These are phyloP conservation scores for Deinandra increscens DNA, from an alignment of 129 eudicot genomes.

Conservation along the genomic window DNA sequence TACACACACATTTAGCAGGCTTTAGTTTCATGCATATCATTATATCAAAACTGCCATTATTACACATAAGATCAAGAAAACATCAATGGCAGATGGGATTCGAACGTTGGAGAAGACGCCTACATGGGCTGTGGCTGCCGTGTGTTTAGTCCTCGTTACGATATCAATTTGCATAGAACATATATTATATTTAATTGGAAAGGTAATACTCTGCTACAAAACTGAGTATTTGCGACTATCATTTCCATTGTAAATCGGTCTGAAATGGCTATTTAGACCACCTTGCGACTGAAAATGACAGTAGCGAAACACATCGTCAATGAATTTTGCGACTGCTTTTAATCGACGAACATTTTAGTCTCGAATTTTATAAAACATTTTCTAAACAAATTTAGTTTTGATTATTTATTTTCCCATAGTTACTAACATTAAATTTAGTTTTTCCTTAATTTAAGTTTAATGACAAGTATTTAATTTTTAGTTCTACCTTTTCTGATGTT, in stretches of 20 bases:
- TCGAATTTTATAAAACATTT: too few species aligned
- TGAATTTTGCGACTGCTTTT: too few species aligned
- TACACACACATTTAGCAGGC: constrained; percentile 4
- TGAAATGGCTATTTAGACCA: too few species aligned
- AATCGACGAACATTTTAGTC: too few species aligned
- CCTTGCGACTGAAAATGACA: not conserved
- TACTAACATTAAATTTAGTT: too few species aligned
- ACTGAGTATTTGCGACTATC: not conserved
- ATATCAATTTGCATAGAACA: constrained; percentile 50
- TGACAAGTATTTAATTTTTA: too few species aligned
- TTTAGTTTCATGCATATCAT: constrained; percentile 9
- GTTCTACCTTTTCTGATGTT: too few species aligned
- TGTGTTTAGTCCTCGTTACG: constrained; percentile 50
- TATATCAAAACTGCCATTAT: constrained; percentile 13
- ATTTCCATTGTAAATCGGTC: not conserved
- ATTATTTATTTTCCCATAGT: too few species aligned
- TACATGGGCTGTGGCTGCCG: constrained; percentile 69
- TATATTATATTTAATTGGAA: constrained; percentile 41
- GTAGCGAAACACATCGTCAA: too few species aligned
- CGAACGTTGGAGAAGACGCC: constrained; percentile 56
- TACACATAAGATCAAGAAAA: constrained; percentile 3
- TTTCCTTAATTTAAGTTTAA: too few species aligned
- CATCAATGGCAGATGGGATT: constrained; percentile 34
- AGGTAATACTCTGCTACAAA: constrained; percentile 27
- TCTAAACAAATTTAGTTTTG: too few species aligned